Base-by-base conservation (phyloP, 768 basidiomycete genomes). In the Boletus eberwhitei region DNA sequence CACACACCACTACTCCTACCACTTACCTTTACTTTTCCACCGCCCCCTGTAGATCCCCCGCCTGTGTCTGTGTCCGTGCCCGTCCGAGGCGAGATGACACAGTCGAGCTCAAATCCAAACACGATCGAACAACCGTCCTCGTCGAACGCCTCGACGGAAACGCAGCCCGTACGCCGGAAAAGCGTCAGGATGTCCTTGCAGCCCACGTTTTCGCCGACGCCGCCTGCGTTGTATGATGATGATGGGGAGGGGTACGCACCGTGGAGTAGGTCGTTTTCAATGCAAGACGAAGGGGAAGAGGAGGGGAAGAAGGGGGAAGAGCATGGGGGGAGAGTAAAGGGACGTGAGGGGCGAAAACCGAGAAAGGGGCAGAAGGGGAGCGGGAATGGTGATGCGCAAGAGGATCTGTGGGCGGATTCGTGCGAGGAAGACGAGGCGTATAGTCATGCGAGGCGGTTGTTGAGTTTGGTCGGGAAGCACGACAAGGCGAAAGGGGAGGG, bases 181-280 rank as follows among this genome's bases (percentile, higher is more conserved):
- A 90, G 88, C 62, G 90, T 93, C 34, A 76, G 90, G 8, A 85
- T 93, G 48, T 88, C 87, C 29, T 68, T 91, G 36, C 79, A 84
- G 41, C 90, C 90, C 11, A 88, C 87, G 34, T 90, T 87, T 66
- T 87, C 87, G 7, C 72, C 83, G 0, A 79, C 88, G 2, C 87
- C 89, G 8, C 87, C 86, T 37, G 84, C 83, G 36, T 66, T 79
- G 43, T 80, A 81, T 24, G 78, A 86, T 52, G 79, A 82, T 8
- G 76, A 73, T 1, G 72, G 69, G 7, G 66, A 57, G 8, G 58
- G 32, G 31, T 54, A 58, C 46, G 51, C 48, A 19, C 55, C 54
- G 7, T 60, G 58, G 62, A 50, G 36, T 26, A 37, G 12, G 48
- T 46, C 50, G 13, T 54, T 53, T 53, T 56, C 53, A 37, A 31